Evolutionary conservation across 1,284 basidiomycete species (phyloP).

Genomic region (Chalciporus piperatoides): DNA sequence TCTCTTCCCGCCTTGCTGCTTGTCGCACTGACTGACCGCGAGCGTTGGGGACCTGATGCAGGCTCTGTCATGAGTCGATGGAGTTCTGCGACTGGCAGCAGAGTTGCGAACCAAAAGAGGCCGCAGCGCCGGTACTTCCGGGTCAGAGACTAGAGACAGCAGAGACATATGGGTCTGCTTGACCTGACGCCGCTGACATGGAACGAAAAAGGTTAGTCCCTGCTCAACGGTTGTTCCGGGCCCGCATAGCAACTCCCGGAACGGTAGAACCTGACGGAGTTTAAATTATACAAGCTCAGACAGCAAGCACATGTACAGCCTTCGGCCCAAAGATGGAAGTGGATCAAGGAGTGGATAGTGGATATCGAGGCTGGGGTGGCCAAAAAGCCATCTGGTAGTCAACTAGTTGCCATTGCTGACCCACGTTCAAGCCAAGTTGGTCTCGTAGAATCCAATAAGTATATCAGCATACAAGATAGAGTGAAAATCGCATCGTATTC

Average conservation of each 20-base stretch:
- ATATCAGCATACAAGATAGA: background rate
- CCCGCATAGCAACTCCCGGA: slow-evolving; percentile 30
- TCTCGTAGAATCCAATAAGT: too few species aligned
- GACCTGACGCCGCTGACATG: slow-evolving; percentile 31
- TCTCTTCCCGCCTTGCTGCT: slow-evolving; percentile 40
- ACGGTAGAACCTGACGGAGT: slow-evolving; percentile 22
- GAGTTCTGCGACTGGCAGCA: slow-evolving; percentile 10
- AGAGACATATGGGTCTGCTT: slow-evolving; percentile 22
- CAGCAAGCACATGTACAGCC: background rate
- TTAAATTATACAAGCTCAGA: slow-evolving; percentile 15
- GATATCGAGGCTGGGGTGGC: too few species aligned
- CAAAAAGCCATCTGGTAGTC: too few species aligned
- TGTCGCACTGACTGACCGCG: slow-evolving; percentile 19
- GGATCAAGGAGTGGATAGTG: background rate
- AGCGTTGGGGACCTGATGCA: slow-evolving; percentile 26
- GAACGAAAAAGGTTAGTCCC: slow-evolving; percentile 26
- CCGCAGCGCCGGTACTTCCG: slow-evolving; percentile 15
- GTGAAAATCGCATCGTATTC: background rate
- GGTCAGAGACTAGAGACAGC: slow-evolving; percentile 31
- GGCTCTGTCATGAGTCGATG: slow-evolving; percentile 21
- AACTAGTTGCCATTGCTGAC: too few species aligned
- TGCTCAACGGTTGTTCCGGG: slow-evolving; percentile 23
- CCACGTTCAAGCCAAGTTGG: too few species aligned
- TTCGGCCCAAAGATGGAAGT: background rate
- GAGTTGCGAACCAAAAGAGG: slow-evolving; percentile 7